Evolutionary conservation across 2,329 filamentous ascomycete genomes (phyloP).

Genomic region (Penicillium sp.): DNA sequence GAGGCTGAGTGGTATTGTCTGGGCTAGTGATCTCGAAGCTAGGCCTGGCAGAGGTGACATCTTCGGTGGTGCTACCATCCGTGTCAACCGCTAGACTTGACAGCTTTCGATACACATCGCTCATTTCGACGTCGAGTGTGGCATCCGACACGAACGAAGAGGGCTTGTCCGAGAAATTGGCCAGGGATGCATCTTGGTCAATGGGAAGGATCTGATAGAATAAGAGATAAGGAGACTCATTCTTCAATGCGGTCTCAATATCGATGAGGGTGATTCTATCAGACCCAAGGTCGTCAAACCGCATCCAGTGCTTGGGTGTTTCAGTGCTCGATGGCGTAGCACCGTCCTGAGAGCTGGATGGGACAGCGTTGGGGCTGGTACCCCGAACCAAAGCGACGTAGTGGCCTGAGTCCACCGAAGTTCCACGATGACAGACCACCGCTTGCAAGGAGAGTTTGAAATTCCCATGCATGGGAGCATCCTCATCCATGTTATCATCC

Average conservation of each 20-base stretch:
- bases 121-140: conserved; percentile 28
- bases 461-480: conserved; percentile 74
- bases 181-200: conserved; percentile 61
- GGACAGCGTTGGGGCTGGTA: conserved; percentile 52
- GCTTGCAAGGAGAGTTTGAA: conserved; percentile 93
- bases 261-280: conserved; percentile 75
- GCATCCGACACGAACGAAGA: conserved; percentile 35
- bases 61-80: conserved; percentile 28
- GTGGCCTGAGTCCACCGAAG: conserved; percentile 83
- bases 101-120: conserved; percentile 25
- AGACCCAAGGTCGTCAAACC: conserved; percentile 83
- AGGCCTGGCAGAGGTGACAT: conserved; percentile 35
- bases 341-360: conserved; percentile 31
- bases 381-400: conserved; percentile 86
- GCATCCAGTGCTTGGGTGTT: conserved; percentile 78
- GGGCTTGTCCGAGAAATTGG: conserved; percentile 40
- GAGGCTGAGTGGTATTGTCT: conserved; percentile 25
- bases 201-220: conserved; percentile 96
- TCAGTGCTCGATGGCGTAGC: conserved; percentile 54
- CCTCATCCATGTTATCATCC: conserved; percentile 70
- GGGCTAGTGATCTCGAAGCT: conserved; percentile 45
- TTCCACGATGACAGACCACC: conserved; percentile 87
- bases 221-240: conserved; percentile 91
- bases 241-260: conserved; percentile 73
- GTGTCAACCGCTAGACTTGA: conserved; percentile 23